phyloP scores from a whole-genome alignment of 1,284 basidiomycete genomes.

The Cerioporus squamosus region DNA sequence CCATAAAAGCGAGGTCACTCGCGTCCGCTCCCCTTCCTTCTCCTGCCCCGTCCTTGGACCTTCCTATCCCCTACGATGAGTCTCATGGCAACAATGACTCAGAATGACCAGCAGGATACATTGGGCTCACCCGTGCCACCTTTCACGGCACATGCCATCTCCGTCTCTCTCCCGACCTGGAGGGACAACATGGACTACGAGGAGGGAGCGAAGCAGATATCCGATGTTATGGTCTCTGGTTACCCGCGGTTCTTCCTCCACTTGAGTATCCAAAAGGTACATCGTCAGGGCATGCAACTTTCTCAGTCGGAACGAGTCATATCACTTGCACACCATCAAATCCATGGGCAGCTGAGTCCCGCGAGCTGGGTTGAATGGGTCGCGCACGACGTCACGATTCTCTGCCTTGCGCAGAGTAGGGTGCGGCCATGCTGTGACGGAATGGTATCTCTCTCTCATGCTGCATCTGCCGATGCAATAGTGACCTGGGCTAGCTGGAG shows the following conservation, averaged over 20 bases:
- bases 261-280: constrained; percentile 83
- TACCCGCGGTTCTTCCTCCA: constrained; percentile 99
- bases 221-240: constrained; percentile 87
- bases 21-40: background rate
- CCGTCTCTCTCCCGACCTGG: constrained; percentile 97
- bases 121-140: constrained; percentile 67
- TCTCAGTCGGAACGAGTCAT: too few relatives aligned
- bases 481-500: too few relatives aligned
- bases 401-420: too few relatives aligned
- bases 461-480: too few relatives aligned
- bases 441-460: too few relatives aligned
- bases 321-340: too few relatives aligned
- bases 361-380: too few relatives aligned
- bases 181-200: constrained; percentile 94
- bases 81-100: constrained; percentile 7
- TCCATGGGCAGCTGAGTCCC: too few relatives aligned
- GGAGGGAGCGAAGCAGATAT: constrained; percentile 85
- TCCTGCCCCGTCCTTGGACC: background rate
- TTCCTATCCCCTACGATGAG: constrained; percentile 19
- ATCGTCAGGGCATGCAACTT: constrained; percentile 23
- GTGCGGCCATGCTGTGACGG: too few relatives aligned
- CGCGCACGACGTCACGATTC: too few relatives aligned
- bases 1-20: background rate
- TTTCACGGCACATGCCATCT: constrained; percentile 88
- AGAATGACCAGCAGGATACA: constrained; percentile 26